Conservation (phyloP, 192 early-diverging fungal species). For the Coemansia umbellata region DNA sequence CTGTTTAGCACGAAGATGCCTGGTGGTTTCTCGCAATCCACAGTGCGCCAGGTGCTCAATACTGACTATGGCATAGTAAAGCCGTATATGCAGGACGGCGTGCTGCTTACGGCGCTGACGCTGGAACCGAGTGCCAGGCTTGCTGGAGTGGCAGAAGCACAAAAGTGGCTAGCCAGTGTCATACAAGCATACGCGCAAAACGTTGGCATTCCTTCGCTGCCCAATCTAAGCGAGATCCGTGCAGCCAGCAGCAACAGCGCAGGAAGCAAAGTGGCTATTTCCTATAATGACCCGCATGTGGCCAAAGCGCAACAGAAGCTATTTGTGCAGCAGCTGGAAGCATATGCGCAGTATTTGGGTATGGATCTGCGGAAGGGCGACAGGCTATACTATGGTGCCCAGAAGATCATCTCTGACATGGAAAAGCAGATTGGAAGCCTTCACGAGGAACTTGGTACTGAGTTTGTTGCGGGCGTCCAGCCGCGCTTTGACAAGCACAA, state of each 20-base stretch:
- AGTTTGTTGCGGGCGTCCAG: constrained; percentile 81
- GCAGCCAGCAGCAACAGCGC: not conserved
- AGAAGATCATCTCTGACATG: constrained; percentile 31
- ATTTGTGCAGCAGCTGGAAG: constrained; percentile 74
- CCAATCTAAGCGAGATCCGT: not conserved
- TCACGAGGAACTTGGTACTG: constrained; percentile 79
- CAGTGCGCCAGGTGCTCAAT: too few relatives aligned
- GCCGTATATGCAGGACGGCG: constrained; percentile 70
- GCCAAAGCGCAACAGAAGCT: constrained; percentile 27
- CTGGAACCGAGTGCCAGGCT: constrained; percentile 83
- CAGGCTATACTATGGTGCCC: constrained; percentile 61
- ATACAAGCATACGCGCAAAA: constrained; percentile 70
- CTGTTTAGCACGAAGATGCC: constrained; percentile 91
- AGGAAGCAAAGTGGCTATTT: not conserved
- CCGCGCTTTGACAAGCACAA: constrained; percentile 77
- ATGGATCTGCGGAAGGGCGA: constrained; percentile 68
- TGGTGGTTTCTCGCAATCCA: constrained; percentile 77
- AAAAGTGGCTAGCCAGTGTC: constrained; percentile 69
- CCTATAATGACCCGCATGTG: too few relatives aligned
- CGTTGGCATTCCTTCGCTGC: constrained; percentile 55
- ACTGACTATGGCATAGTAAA: constrained; percentile 60
- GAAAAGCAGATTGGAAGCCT: constrained; percentile 75
- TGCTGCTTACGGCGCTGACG: constrained; percentile 71
- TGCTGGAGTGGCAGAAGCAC: constrained; percentile 66
- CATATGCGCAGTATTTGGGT: constrained; percentile 77